Evolutionary conservation across 2,329 filamentous ascomycete genomes (phyloP), one percentile per base, ranked within the genome.

Genomic region (Talaromyces marneffei): DNA sequence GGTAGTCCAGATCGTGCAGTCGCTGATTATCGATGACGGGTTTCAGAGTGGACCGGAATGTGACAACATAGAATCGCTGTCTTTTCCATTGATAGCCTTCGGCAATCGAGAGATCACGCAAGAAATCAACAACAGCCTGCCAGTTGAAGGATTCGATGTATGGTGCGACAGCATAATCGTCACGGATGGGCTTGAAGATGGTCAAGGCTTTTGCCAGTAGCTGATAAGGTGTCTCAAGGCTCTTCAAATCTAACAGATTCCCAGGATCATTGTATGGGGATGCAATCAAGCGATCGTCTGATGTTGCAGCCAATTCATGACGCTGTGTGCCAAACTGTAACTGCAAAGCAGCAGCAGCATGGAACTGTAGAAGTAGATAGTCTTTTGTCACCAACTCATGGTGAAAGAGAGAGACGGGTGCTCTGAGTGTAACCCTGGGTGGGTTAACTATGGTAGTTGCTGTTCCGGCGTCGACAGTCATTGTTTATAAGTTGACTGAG

Each of bases 71-170:
- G 78, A 93, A 96, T 29, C 79, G 81, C 55, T 81, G 83, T 62
- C 82, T 78, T 59, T 79, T 82, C 85, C 89, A 93, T 2, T 61
- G 63, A 65, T 82, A 75, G 5, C 75, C 75, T 12, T 81, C 80
- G 8, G 76, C 71, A 2, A 68, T 66, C 10, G 79, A 76, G 2
- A 92, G 77, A 1, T 77, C 70, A 61, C 77, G 80, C 57, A 94
- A 75, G 33, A 82, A 77, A 3, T 77, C 75, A 33, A 76, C 71
- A 10, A 94, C 78, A 14, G 91, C 81, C 44, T 83, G 77, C 87
- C 90, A 94, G 74, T 96, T 95, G 78, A 96, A 92, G 0, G 86
- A 86, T 2, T 87, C 82, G 3, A 79, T 74, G 74, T 96, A 96
- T 0, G 84, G 79, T 1, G 87, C 86, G 1, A 86, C 92, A 61